A percentile compares a stretch with the other conserved stretches of the same genome.
Conservation (phyloP, 192 early-diverging fungal genomes). For the Nowakowskiella sp. region DNA sequence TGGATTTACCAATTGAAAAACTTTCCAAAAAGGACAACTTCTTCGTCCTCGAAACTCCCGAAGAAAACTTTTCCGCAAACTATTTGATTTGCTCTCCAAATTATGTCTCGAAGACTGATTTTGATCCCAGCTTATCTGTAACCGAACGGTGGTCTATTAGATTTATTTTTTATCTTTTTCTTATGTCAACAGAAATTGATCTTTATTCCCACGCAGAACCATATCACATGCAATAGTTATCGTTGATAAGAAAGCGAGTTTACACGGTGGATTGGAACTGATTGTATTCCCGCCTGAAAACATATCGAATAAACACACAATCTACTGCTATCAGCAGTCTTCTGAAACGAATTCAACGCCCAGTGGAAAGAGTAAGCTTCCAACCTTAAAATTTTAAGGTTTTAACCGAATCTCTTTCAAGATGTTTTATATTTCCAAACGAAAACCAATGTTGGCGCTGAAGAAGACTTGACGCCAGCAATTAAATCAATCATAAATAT, state of each 20-base stretch:
- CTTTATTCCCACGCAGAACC: no score
- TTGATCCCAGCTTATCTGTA: slow-evolving; percentile 4
- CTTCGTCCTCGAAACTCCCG: slow-evolving; percentile 9
- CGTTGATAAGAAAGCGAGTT: slow-evolving; percentile 2
- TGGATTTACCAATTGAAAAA: slow-evolving; percentile 43
- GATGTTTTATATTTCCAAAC: no score
- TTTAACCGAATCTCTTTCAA: no score
- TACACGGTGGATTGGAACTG: slow-evolving; percentile 3
- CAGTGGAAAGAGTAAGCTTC: no score
- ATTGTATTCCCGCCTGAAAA: slow-evolving; percentile 27
- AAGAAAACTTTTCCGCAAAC: slow-evolving; percentile 3
- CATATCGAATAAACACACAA: slow-evolving; percentile 14
- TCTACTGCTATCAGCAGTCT: no score
- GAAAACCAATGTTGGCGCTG: no score
- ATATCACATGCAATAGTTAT: neutral
- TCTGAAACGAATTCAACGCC: slow-evolving; percentile 37
- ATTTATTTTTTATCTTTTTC: slow-evolving; percentile 12
- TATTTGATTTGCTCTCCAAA: slow-evolving; percentile 8
- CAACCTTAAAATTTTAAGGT: no score
- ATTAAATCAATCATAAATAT: no score
- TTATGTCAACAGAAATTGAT: slow-evolving; percentile 6
- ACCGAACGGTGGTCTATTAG: slow-evolving; percentile 9
- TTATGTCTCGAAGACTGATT: slow-evolving; percentile 15
- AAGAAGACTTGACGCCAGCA: no score
- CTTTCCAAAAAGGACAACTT: neutral